Evolutionary conservation across 768 basidiomycete genomes (phyloP).

Genomic region (Dioszegia aurantiaca): DNA sequence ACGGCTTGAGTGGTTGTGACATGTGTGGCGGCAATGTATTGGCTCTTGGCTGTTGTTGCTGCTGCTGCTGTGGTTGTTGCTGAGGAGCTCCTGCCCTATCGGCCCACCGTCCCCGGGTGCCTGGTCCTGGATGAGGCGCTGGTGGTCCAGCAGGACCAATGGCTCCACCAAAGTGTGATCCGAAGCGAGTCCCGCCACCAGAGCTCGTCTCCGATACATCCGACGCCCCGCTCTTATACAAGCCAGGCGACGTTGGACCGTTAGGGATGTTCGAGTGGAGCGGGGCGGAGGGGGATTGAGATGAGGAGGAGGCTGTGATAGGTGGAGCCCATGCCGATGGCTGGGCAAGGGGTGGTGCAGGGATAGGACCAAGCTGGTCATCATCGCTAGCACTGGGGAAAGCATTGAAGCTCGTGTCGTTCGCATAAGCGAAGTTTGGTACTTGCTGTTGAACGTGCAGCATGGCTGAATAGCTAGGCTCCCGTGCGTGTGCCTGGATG

Average conservation of each 20-base stretch:
- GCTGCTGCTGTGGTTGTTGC: slow-evolving; percentile 2
- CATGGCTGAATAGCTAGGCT: background rate
- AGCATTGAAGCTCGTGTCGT: slow-evolving; percentile 3
- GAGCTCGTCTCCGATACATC: slow-evolving; percentile 5
- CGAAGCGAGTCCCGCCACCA: background rate
- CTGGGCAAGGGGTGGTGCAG: slow-evolving; percentile 2
- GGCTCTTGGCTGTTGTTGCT: background rate
- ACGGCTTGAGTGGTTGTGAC: slow-evolving; percentile 1
- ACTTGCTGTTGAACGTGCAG: slow-evolving; percentile 2
- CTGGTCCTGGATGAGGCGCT: background rate
- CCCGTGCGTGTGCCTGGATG: background rate
- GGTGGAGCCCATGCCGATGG: slow-evolving; percentile 4
- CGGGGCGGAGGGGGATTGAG: background rate
- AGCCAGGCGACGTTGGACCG: background rate
- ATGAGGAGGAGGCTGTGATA: background rate
- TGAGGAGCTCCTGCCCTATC: background rate
- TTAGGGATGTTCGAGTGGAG: background rate
- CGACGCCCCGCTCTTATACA: background rate
- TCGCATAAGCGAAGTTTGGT: slow-evolving; percentile 9
- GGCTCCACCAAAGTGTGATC: slow-evolving; percentile 2
- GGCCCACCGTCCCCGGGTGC: background rate
- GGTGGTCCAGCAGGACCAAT: background rate
- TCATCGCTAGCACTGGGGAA: background rate
- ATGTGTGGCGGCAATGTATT: too few relatives aligned
- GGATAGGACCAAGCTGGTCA: background rate